These are phyloP conservation scores for Neurospora sublineolata DNA, from an alignment of 495 filamentous ascomycete genomes.

Conservation along the genomic window DNA sequence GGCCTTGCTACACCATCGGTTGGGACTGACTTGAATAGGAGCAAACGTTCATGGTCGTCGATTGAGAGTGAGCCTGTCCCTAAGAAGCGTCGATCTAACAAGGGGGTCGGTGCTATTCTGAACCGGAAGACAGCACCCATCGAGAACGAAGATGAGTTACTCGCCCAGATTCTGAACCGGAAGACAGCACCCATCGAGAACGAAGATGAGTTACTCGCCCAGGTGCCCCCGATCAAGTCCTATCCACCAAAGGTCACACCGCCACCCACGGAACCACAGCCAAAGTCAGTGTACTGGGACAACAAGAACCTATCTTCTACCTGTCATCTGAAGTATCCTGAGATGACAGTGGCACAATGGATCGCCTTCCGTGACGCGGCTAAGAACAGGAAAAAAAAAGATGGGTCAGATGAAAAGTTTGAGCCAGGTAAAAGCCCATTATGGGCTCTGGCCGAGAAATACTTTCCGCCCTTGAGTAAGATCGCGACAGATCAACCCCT, in stretches of 20 bases:
- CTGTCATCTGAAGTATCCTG: constrained; percentile 42
- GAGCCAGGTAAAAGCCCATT: constrained; percentile 28
- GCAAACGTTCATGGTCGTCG: constrained; percentile 28
- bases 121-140: not conserved
- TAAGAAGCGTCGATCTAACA: constrained; percentile 35
- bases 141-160: constrained; percentile 25
- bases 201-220: constrained; percentile 27
- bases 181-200: constrained; percentile 3
- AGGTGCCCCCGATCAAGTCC: constrained; percentile 23
- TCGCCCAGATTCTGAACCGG: not conserved
- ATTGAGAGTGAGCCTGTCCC: constrained; percentile 23
- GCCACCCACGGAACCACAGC: constrained; percentile 14
- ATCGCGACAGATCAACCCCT: not conserved
- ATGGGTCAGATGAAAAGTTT: constrained; percentile 36
- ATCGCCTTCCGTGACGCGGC: constrained; percentile 33
- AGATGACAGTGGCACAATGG: constrained; percentile 41
- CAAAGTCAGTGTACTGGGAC: constrained; percentile 38
- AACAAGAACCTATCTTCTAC: constrained; percentile 32
- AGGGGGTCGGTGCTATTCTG: constrained; percentile 3
- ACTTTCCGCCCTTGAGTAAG: constrained; percentile 29
- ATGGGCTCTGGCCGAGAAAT: constrained; percentile 36
- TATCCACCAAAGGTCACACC: constrained; percentile 34
- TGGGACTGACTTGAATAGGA: constrained; percentile 16
- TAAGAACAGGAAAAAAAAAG: constrained; percentile 30
- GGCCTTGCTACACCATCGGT: constrained; percentile 15